A percentile compares a stretch with the other conserved stretches of the same genome.
Conservation (phyloP, 805 yeast genomes). For the Lipomyces yamadae region DNA sequence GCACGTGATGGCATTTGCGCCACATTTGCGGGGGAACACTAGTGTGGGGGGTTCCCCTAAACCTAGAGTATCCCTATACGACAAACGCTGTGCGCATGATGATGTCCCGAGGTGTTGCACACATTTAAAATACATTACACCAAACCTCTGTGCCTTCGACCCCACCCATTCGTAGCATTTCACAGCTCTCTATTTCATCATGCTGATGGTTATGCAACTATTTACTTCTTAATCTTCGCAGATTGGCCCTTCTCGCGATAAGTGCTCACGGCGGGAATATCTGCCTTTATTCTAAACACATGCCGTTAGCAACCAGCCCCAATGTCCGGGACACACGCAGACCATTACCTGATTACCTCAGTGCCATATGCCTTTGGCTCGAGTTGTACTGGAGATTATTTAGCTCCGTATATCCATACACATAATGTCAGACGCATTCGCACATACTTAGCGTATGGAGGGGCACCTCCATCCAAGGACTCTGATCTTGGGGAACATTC, state of each 20-base stretch:
- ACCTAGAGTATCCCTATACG: no score
- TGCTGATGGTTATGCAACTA: background rate
- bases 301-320: background rate
- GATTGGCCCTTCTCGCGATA: slow-evolving; percentile 83
- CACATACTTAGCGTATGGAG: slow-evolving; percentile 74
- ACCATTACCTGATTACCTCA: slow-evolving; percentile 59
- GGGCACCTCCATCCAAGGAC: slow-evolving; percentile 99
- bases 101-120: no score
- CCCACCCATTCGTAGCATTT: background rate
- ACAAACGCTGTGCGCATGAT: no score
- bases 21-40: no score
- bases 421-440: background rate
- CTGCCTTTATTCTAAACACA: slow-evolving; percentile 72
- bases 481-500: slow-evolving; percentile 97
- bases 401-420: background rate
- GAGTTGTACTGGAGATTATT: slow-evolving; percentile 55
- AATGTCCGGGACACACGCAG: background rate
- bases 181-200: background rate
- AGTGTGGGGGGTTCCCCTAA: no score
- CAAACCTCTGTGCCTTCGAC: background rate
- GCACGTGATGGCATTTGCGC: no score
- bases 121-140: no score
- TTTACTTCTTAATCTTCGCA: slow-evolving; percentile 7
- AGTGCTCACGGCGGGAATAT: slow-evolving; percentile 97
- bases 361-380: slow-evolving; percentile 97